phyloP scores from a whole-genome alignment of 2,329 filamentous ascomycete species.

The Aspergillus novoparasiticus region DNA sequence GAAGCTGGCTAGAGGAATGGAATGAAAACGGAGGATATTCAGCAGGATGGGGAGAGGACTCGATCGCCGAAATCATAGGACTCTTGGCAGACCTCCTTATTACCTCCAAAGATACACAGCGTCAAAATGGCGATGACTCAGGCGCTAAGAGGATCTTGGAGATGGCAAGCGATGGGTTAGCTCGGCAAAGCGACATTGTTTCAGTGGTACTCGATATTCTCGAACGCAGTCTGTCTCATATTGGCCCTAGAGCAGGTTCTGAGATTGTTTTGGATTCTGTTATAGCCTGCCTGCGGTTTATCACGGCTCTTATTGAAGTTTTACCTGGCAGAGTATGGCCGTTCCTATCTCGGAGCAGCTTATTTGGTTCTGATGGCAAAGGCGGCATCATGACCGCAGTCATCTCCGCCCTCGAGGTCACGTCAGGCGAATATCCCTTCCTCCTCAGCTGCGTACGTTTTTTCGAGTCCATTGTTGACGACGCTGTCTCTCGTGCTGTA shows the following conservation, averaged over 20 bases:
- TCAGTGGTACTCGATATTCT: conserved; percentile 82
- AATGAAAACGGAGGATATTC: conserved; percentile 52
- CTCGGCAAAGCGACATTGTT: conserved; percentile 67
- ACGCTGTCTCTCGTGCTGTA: conserved; percentile 63
- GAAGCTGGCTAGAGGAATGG: conserved; percentile 62
- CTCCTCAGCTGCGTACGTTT: conserved; percentile 72
- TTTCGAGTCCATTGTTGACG: conserved; percentile 74
- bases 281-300: conserved; percentile 77
- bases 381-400: conserved; percentile 77
- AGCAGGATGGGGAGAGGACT: conserved; percentile 59
- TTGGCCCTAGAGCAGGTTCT: conserved; percentile 61
- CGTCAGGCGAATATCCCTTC: conserved; percentile 74
- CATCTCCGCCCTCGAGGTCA: conserved; percentile 79
- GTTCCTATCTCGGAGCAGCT: conserved; percentile 76
- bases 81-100: conserved; percentile 72
- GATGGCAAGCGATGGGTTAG: conserved; percentile 53
- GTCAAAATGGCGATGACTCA: conserved; percentile 38
- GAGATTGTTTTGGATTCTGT: conserved; percentile 68
- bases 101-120: conserved; percentile 34
- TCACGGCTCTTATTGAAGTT: conserved; percentile 70
- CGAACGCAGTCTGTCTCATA: conserved; percentile 62
- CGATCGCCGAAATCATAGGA: conserved; percentile 72
- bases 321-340: conserved; percentile 88
- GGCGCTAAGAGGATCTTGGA: conserved; percentile 50
- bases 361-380: conserved; percentile 76